phyloP scores from a whole-genome alignment of 306 rosid genomes.

The Myrica gale region DNA sequence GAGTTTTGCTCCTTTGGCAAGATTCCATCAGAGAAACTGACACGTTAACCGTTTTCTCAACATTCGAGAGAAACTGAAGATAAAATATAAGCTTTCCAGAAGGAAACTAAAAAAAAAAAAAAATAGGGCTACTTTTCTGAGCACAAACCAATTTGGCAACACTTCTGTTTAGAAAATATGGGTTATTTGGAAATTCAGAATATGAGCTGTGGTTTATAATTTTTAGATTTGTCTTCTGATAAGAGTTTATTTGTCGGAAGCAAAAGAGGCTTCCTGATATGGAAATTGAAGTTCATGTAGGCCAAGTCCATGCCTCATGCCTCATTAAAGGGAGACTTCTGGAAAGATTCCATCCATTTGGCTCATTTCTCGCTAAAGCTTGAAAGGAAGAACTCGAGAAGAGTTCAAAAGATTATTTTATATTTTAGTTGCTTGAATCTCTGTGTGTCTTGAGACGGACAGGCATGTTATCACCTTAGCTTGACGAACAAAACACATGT shows the following conservation, averaged over 20 bases:
- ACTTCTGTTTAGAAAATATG: too few species aligned
- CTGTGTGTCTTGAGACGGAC: too few species aligned
- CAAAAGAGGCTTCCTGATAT: neutral
- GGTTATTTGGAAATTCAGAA: neutral
- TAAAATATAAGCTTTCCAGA: neutral
- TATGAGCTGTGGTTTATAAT: neutral
- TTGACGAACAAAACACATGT: neutral
- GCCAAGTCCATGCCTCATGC: neutral
- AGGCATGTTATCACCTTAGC: neutral
- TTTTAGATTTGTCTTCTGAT: neutral
- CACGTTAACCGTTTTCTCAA: conserved; percentile 2
- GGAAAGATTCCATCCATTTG: neutral
- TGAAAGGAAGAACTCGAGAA: neutral
- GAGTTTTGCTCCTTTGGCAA: conserved; percentile 4
- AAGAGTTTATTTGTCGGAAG: neutral
- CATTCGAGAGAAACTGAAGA: neutral
- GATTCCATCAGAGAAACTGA: conserved; percentile 18
- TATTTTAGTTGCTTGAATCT: too few species aligned
- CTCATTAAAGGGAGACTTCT: neutral
- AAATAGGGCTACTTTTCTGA: neutral
- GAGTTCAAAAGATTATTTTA: neutral
- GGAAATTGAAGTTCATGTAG: neutral
- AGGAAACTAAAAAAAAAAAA: neutral
- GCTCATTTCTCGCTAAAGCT: neutral
- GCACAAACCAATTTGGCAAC: neutral